These are phyloP conservation scores for Penicillium roqueforti DNA, from an alignment of 495 filamentous ascomycete genomes.

Conservation along the genomic window DNA sequence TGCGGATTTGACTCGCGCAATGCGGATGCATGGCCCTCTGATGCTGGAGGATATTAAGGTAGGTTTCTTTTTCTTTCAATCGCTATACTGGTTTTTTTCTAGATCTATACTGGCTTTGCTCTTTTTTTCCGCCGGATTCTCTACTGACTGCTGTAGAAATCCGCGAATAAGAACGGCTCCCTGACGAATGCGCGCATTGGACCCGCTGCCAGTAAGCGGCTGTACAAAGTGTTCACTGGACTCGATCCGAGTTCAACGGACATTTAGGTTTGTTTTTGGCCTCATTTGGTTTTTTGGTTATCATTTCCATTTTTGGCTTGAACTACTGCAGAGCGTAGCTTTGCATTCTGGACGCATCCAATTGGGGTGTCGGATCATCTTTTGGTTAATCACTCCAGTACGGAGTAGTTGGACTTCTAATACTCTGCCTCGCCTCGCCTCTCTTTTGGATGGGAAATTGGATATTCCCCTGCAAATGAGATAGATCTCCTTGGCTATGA, in stretches of 20 bases:
- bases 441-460: not conserved
- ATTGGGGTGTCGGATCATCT: not conserved
- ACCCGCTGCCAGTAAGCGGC: conserved; percentile 62
- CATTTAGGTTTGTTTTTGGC: conserved; percentile 43
- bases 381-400: not conserved
- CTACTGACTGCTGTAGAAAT: conserved; percentile 44
- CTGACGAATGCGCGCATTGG: conserved; percentile 63
- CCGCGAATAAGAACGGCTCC: conserved; percentile 63
- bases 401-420: not conserved
- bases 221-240: conserved; percentile 72
- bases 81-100: not conserved
- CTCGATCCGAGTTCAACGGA: conserved; percentile 63
- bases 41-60: conserved; percentile 58
- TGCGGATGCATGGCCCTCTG: conserved; percentile 55
- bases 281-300: conserved; percentile 2
- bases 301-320: not conserved
- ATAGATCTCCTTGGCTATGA: not conserved
- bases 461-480: conserved; percentile 3
- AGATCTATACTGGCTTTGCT: not conserved
- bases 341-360: not conserved
- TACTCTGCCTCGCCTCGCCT: not conserved
- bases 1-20: conserved; percentile 50
- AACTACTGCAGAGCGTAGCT: not conserved
- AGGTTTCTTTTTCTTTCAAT: conserved; percentile 8
- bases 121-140: not conserved